A percentile compares a stretch with the other conserved stretches of the same genome.
These are phyloP conservation scores for Sporothrix inflata DNA, from an alignment of 2,329 filamentous ascomycete species.

Conservation along the genomic window DNA sequence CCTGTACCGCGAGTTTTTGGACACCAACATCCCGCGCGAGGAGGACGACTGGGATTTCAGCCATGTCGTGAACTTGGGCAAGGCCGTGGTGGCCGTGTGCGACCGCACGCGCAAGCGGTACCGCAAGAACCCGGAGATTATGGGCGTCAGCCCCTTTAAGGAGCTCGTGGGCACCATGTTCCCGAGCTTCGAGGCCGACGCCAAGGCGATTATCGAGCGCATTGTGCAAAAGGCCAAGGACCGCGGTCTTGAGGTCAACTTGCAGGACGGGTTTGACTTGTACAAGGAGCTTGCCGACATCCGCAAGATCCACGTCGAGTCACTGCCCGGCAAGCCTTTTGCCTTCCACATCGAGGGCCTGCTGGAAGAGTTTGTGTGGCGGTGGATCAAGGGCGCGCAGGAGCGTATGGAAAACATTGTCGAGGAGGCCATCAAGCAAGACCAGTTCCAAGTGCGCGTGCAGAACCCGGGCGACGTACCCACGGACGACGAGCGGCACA, in stretches of 20 bases:
- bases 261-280: conserved; percentile 91
- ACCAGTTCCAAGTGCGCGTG: conserved; percentile 74
- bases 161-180: conserved; percentile 83
- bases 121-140: conserved; percentile 80
- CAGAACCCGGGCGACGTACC: conserved; percentile 57
- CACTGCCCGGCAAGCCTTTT: conserved; percentile 74
- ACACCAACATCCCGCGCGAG: conserved; percentile 76
- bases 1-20: conserved; percentile 79
- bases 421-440: conserved; percentile 87
- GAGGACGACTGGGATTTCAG: conserved; percentile 87
- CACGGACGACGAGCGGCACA: conserved; percentile 83
- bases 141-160: conserved; percentile 69
- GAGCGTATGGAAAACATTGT: conserved; percentile 80
- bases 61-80: conserved; percentile 86
- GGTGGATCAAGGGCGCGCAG: conserved; percentile 86
- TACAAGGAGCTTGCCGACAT: conserved; percentile 89
- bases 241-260: conserved; percentile 73
- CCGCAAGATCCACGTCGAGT: conserved; percentile 75
- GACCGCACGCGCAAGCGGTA: conserved; percentile 93
- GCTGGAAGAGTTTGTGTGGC: conserved; percentile 91
- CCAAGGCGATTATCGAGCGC: conserved; percentile 77
- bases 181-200: conserved; percentile 88
- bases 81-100: conserved; percentile 80
- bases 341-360: conserved; percentile 85
- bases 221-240: conserved; percentile 75